These are phyloP conservation scores for Didymella pomorum DNA, from an alignment of 2,329 filamentous ascomycete species.

Conservation along the genomic window DNA sequence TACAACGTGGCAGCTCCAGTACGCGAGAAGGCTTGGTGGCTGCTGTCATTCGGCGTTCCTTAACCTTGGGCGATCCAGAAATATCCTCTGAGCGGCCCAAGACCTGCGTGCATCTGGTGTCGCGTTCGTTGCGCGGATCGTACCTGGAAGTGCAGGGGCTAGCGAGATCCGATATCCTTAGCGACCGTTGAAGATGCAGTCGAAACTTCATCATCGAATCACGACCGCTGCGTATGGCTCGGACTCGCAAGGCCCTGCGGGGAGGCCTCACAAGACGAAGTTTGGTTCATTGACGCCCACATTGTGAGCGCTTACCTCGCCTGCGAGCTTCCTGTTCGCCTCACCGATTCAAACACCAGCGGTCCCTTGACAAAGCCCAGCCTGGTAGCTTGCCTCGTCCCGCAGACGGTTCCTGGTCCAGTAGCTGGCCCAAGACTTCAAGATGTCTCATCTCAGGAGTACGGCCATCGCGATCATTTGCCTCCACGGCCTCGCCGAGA, in stretches of 20 bases:
- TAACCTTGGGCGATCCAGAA: constrained; percentile 13
- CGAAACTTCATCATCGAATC: constrained; percentile 3
- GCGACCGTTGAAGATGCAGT: constrained; percentile 21
- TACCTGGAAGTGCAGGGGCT: constrained; percentile 14
- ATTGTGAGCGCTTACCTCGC: background rate
- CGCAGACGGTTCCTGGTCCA: background rate
- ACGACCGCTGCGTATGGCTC: background rate
- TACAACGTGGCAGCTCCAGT: constrained; percentile 5
- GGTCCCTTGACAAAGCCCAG: background rate
- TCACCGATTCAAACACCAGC: background rate
- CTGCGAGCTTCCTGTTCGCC: background rate
- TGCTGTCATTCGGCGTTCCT: constrained; percentile 5
- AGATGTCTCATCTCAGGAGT: background rate
- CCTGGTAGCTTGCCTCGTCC: background rate
- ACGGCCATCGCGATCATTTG: background rate
- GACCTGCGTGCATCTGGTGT: constrained; percentile 1
- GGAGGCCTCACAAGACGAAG: background rate
- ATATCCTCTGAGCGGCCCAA: constrained; percentile 7
- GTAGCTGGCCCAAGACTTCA: background rate
- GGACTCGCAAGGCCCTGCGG: background rate
- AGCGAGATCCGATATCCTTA: constrained; percentile 16
- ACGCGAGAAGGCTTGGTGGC: constrained; percentile 23
- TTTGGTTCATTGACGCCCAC: background rate
- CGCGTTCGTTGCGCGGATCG: constrained; percentile 8
- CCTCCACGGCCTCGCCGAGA: constrained; percentile 20